Evolutionary conservation across 176 grass and related monocot genomes (phyloP), one percentile per base, ranked within the genome.

Genomic region (Hyparrhenia diplandra): DNA sequence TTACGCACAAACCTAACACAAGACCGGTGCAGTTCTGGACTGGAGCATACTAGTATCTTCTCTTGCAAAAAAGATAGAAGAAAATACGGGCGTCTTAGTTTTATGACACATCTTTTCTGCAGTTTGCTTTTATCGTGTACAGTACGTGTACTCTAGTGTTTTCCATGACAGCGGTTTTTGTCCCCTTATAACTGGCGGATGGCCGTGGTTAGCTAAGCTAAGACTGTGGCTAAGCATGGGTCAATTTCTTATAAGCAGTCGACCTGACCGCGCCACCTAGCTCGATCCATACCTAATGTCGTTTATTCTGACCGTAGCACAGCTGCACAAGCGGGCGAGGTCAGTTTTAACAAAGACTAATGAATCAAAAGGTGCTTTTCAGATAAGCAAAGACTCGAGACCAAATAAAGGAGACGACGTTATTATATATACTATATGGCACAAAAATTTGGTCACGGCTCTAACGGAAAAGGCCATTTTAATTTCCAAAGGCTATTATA

Each of bases 291-390:
- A 69, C 10, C 32, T 58, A 20, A 64, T 64, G 58, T 83, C 61
- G 74, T 78, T 73, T 83, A 46, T 58, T 79, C 75, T 83, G 80
- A 83, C 46, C 76, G 64, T 59, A 27, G 39, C 58, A 71, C 37
- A 71, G 16, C n/a, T n/a, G n/a, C 18, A 8, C 51, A 54, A 21
- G 49, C 17, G 8, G 13, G 6, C 72, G 46, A 12, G 40, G 40
- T 69, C 85, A 87, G 62, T 83, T 83, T 88, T 88, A 88, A 88
- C 46, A 83, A 70, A 76, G 77, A 85, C 87, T 61, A 81, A 85
- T 85, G 28, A 71, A 42, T 39, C 11, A 71, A 73, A 75, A 80
- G 46, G 71, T 76, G 64, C 10, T 8, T 76, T 85, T 74, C 82
- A 64, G 54, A 76, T 85, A 57, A 85, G 71, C 61, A 85, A 76